phyloP scores from a whole-genome alignment of 2,329 filamentous ascomycete species.

The Penicillium crustosum region DNA sequence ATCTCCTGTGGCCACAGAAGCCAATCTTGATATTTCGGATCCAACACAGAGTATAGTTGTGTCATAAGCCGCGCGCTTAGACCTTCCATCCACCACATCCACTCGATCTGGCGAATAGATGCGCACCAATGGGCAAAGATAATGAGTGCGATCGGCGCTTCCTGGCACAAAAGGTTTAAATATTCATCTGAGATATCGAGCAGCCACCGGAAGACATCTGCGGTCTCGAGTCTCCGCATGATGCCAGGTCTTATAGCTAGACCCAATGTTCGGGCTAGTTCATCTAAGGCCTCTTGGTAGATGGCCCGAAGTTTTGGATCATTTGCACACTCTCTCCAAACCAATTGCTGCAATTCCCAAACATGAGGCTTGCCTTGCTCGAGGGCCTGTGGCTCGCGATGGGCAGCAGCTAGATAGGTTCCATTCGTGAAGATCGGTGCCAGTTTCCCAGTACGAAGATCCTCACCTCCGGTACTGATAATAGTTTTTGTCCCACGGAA shows the following conservation, averaged over 20 bases:
- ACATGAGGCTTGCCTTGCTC: constrained; percentile 10
- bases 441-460: constrained; percentile 16
- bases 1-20: constrained; percentile 17
- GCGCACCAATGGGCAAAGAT: constrained; percentile 21
- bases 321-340: constrained; percentile 5
- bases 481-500: constrained; percentile 40
- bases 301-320: not conserved
- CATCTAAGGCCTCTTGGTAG: constrained; percentile 17
- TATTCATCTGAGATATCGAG: constrained; percentile 18
- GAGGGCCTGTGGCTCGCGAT: not conserved
- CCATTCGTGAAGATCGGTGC: constrained; percentile 19
- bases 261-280: constrained; percentile 14
- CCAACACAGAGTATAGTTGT: constrained; percentile 11
- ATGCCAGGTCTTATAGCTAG: constrained; percentile 2
- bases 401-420: not conserved
- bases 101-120: constrained; percentile 17
- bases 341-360: constrained; percentile 14
- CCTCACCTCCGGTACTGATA: constrained; percentile 28
- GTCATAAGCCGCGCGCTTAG: constrained; percentile 13
- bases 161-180: constrained; percentile 3
- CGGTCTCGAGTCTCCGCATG: constrained; percentile 14
- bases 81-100: constrained; percentile 24
- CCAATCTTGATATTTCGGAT: constrained; percentile 14
- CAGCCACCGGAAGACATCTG: constrained; percentile 25
- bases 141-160: constrained; percentile 14